Conservation (phyloP, 2,329 filamentous ascomycete genomes). For the Penicillium sp. region DNA sequence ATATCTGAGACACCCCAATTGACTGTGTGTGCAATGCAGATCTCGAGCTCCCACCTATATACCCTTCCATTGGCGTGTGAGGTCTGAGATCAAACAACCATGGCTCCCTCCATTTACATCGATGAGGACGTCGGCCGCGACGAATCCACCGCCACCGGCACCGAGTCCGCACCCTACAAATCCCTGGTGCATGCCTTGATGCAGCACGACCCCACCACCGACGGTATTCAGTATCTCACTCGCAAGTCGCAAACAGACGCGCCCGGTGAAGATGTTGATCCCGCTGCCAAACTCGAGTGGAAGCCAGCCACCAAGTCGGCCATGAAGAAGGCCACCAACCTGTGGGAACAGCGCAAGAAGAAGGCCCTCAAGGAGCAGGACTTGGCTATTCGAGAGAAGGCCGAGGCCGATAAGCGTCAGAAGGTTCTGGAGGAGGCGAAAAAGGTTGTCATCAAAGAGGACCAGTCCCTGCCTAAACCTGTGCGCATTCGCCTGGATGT, state of each 20-base stretch:
- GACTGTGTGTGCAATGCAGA: constrained; percentile 2
- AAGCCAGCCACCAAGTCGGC: constrained; percentile 78
- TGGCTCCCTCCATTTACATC: constrained; percentile 58
- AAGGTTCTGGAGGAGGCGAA: constrained; percentile 74
- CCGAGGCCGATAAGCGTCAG: constrained; percentile 64
- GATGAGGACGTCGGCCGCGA: constrained; percentile 75
- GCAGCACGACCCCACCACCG: constrained; percentile 56
- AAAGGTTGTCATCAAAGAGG: constrained; percentile 66
- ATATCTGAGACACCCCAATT: constrained; percentile 10
- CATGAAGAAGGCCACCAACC: constrained; percentile 74
- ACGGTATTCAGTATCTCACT: constrained; percentile 58
- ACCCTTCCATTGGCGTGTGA: neutral
- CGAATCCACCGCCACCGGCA: constrained; percentile 59
- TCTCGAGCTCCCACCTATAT: constrained; percentile 3
- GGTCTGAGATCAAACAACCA: constrained; percentile 16
- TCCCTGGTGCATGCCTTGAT: constrained; percentile 71
- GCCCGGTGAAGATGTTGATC: constrained; percentile 58
- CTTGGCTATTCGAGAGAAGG: constrained; percentile 63
- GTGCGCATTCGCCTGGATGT: constrained; percentile 70
- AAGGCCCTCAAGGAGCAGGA: constrained; percentile 75
- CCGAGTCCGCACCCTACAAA: constrained; percentile 72
- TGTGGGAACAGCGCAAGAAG: constrained; percentile 71
- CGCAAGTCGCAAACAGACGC: constrained; percentile 61
- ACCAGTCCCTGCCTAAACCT: constrained; percentile 65
- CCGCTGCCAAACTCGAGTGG: constrained; percentile 61